These are phyloP conservation scores for Penicillium sp. DNA, from an alignment of 2,329 filamentous ascomycete species.

Conservation along the genomic window DNA sequence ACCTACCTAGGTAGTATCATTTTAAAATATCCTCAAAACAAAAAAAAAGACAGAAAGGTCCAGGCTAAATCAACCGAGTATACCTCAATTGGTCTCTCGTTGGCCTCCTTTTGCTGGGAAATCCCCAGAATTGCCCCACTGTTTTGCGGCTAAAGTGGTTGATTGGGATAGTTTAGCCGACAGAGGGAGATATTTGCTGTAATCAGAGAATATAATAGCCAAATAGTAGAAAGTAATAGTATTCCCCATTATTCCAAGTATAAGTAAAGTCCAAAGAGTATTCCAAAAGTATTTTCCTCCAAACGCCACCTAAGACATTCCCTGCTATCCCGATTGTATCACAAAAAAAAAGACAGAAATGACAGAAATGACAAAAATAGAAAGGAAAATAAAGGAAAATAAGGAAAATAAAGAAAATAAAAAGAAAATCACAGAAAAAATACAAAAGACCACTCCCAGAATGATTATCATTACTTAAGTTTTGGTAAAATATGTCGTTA, in stretches of 20 bases:
- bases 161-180: neutral
- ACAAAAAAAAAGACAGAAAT: constrained; percentile 2
- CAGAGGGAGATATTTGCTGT: neutral
- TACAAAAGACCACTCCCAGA: constrained; percentile 18
- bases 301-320: neutral
- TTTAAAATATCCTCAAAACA: neutral
- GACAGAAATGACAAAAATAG: constrained; percentile 3
- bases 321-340: neutral
- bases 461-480: constrained; percentile 33
- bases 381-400: neutral
- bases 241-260: neutral
- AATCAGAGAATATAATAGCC: neutral
- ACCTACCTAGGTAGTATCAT: neutral
- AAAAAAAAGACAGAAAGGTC: neutral
- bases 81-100: neutral
- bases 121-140: constrained; percentile 8
- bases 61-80: constrained; percentile 8
- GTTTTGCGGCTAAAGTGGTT: constrained; percentile 13
- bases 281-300: neutral
- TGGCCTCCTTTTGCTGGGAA: neutral
- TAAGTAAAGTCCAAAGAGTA: neutral
- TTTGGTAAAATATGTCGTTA: constrained; percentile 22
- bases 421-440: constrained; percentile 15
- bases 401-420: constrained; percentile 1
- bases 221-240: neutral